Conservation (phyloP, 495 filamentous ascomycete genomes). For the Talaromyces liani region DNA sequence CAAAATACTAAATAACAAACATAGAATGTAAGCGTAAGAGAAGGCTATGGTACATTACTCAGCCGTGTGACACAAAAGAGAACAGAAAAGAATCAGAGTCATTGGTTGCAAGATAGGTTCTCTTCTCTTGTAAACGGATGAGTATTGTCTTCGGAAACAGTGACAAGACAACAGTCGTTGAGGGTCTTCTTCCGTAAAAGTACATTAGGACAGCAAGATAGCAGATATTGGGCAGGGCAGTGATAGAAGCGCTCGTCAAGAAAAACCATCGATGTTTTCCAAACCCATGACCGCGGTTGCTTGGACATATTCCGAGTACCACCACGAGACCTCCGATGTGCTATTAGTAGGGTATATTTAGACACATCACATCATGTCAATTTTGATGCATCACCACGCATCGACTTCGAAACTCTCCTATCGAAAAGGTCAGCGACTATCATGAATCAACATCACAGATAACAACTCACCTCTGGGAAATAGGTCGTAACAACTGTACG, state of each 20-base stretch:
- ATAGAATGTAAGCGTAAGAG: neutral
- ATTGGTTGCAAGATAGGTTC: neutral
- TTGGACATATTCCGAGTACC: neutral
- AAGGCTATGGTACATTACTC: neutral
- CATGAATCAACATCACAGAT: neutral
- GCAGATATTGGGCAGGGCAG: too few species aligned
- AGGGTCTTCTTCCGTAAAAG: neutral
- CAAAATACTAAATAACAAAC: neutral
- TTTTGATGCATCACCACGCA: conserved; percentile 51
- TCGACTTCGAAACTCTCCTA: conserved; percentile 75
- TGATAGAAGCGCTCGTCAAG: too few species aligned
- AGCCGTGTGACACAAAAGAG: neutral
- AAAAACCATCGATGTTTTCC: too few species aligned
- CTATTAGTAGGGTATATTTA: neutral
- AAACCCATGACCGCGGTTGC: too few species aligned
- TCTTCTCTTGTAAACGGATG: neutral
- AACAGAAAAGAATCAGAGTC: neutral
- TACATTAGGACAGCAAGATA: neutral
- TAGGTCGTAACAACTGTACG: conserved; percentile 94
- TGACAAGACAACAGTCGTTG: neutral
- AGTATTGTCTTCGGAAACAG: neutral
- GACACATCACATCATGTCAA: neutral
- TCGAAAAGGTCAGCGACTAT: conserved; percentile 10
- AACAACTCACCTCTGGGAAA: conserved; percentile 69
- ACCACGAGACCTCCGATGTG: neutral